Base-by-base conservation (phyloP, 1,139 yeast genomes). In the Yamadazyma triangularis region DNA sequence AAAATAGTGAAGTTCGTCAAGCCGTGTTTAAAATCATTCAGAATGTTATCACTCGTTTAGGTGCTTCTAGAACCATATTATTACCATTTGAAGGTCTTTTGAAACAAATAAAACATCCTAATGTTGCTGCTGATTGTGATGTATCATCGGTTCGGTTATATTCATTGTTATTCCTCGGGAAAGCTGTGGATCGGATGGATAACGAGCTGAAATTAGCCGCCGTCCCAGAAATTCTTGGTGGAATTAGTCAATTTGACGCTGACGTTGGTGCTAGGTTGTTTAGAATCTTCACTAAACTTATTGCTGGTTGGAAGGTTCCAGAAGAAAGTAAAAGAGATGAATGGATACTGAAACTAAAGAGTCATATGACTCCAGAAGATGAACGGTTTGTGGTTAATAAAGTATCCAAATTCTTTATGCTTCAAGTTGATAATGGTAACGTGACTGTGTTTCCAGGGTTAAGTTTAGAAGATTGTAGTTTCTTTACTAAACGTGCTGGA, bases 401-500 rank as follows among this genome's bases (percentile, higher is more conserved):
- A 32, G 70, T 81, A 25, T 63, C 75, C 15, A 70, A 74, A 34
- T 72, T 85, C 36, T 70, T 84, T 47, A 45, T 83, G 35, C 53
- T 85, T 25, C 61, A 60, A 28, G 79, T 87, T 0, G 65, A 61
- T 3, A 31, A 48, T 0, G 24, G 34, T 3, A 31, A 38, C 2
- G 39, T 40, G 9, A 51, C 56, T 2, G 30, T 42, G 6, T 64
- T 75, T 31, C 85, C 91, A 0, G 95, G 95, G 0, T 57, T 87
- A 35, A 64, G 78, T 15, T 51, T 65, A 1, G 51, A 53, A 0
- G 86, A 82, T 33, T 67, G 70, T 20, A 51, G 72, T 1, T 84
- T 77, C 46, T 73, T 86, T 45, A 79, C 86, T 0, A 68, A 68
- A 32, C 75, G 75, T 39, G 86, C 93, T 4, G 87, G 89, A 10